Percentiles rank a stretch among this genome's conserved stretches.
Conservation (phyloP, 805 yeast genomes). For the Kuraishia borneana region DNA sequence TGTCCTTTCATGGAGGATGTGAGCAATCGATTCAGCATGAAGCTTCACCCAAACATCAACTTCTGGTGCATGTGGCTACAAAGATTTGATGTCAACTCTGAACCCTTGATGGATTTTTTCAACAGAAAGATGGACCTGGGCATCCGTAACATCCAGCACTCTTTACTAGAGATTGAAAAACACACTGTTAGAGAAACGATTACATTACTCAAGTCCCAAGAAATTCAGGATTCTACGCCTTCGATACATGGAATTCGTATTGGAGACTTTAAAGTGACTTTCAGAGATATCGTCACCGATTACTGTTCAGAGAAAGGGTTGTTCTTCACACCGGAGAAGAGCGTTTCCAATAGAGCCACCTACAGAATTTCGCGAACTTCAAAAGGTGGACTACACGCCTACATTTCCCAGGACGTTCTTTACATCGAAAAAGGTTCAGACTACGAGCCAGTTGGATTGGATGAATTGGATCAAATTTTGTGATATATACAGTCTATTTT, state of each 20-base stretch:
- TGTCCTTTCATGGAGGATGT: background rate
- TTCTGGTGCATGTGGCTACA: background rate
- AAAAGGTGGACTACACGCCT: conserved; percentile 27
- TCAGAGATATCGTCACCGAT: conserved; percentile 55
- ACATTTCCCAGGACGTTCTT: conserved; percentile 55
- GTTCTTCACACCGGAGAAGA: conserved; percentile 23
- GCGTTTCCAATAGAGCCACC: conserved; percentile 28
- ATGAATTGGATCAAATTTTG: conserved; percentile 11
- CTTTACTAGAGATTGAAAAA: background rate
- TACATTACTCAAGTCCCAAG: no score
- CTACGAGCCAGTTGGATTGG: conserved; percentile 32
- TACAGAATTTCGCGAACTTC: conserved; percentile 26
- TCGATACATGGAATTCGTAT: conserved; percentile 25
- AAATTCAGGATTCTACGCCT: background rate
- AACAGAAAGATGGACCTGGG: conserved; percentile 1
- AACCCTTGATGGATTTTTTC: background rate
- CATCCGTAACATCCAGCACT: background rate
- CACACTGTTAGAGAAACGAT: no score
- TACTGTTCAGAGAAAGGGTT: conserved; percentile 43
- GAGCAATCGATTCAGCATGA: no score
- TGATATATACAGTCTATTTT: no score
- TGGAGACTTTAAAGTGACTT: conserved; percentile 27
- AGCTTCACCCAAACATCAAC: no score
- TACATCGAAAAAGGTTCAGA: conserved; percentile 27
- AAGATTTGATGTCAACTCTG: background rate